Evolutionary conservation across 139 green algal genomes (phyloP).

Genomic region (Chlamydomonas asymmetrica): DNA sequence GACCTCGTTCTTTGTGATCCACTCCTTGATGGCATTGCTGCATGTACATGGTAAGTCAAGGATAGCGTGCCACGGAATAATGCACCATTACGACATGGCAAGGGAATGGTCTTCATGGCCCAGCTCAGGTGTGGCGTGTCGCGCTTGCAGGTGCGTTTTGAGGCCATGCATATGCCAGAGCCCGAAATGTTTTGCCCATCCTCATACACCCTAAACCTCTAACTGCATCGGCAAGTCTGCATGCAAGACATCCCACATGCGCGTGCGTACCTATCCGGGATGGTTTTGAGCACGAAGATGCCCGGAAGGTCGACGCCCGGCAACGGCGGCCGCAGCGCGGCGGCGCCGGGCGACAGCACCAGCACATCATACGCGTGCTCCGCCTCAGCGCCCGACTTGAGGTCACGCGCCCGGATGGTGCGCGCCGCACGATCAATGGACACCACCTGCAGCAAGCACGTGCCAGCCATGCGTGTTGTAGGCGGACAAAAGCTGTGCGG

Average conservation of each 20-base stretch:
- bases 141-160: too few species aligned
- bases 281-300: conserved; percentile 53
- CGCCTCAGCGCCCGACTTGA: conserved; percentile 6
- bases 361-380: conserved; percentile 47
- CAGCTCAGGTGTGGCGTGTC: too few species aligned
- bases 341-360: conserved; percentile 49
- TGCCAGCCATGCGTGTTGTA: too few species aligned
- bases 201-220: too few species aligned
- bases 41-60: conserved; percentile 3
- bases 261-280: conserved; percentile 38
- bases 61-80: too few species aligned
- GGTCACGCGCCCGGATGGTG: conserved; percentile 16
- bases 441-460: conserved; percentile 25
- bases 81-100: too few species aligned
- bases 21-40: conserved; percentile 42
- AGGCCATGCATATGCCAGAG: too few species aligned
- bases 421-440: conserved; percentile 33
- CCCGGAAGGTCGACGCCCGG: conserved; percentile 56
- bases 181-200: too few species aligned
- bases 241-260: too few species aligned
- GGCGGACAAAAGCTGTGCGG: too few species aligned
- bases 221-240: too few species aligned
- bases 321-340: conserved; percentile 45
- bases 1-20: conserved; percentile 40
- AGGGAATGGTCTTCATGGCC: too few species aligned